Evolutionary conservation across 2,329 filamentous ascomycete genomes (phyloP).

Genomic region (Neofusicoccum umdonicola): DNA sequence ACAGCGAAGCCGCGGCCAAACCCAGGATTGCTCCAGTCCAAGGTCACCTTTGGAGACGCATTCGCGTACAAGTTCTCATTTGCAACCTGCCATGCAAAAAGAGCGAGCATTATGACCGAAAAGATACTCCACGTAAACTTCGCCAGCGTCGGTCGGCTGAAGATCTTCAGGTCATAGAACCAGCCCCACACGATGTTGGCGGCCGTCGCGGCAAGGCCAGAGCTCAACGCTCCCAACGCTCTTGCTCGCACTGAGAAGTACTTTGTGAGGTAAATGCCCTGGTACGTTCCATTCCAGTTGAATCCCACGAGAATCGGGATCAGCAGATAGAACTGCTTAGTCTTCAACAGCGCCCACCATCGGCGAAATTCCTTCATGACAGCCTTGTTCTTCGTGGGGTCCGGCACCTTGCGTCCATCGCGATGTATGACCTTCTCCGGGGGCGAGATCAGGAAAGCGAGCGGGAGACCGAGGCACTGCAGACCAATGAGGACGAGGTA

Average conservation of each 20-base stretch:
- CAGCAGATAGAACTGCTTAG: conserved; percentile 48
- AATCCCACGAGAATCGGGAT: conserved; percentile 52
- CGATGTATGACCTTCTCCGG: conserved; percentile 46
- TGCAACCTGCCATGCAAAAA: conserved; percentile 43
- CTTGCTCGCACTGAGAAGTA: conserved; percentile 54
- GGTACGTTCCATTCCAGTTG: conserved; percentile 52
- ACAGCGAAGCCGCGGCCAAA: conserved; percentile 50
- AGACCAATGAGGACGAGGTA: conserved; percentile 41
- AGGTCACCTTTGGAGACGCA: conserved; percentile 26
- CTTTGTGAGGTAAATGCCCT: conserved; percentile 53
- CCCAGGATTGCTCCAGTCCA: conserved; percentile 47
- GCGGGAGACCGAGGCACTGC: conserved; percentile 47
- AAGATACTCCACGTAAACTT: conserved; percentile 39
- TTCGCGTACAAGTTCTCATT: background rate
- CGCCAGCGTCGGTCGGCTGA: conserved; percentile 29
- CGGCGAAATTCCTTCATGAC: background rate
- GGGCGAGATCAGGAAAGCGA: conserved; percentile 46
- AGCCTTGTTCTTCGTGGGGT: background rate
- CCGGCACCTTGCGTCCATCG: conserved; percentile 33
- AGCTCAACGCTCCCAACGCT: conserved; percentile 46
- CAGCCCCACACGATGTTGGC: conserved; percentile 53
- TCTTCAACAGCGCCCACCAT: conserved; percentile 37
- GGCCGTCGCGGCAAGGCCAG: conserved; percentile 45
- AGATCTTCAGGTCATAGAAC: conserved; percentile 42
- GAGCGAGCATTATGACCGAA: conserved; percentile 49